These are phyloP conservation scores for Tetraselmis chui DNA, from an alignment of 139 green algal genomes.

Conservation along the genomic window DNA sequence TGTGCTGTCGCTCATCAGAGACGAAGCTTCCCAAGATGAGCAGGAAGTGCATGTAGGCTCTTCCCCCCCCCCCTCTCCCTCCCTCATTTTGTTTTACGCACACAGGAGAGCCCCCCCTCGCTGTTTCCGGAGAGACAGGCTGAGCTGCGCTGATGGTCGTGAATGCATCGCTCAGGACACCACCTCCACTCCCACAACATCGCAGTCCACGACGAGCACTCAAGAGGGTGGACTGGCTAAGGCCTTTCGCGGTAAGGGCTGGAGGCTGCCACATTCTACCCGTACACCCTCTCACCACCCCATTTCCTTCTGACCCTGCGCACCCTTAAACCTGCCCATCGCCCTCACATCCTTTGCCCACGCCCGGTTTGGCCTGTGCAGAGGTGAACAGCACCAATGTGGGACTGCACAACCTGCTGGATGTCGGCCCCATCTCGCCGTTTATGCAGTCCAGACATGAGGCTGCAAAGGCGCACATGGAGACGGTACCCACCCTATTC, in stretches of 20 bases:
- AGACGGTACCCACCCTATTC: background rate
- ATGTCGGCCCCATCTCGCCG: conserved; percentile 31
- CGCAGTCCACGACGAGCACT: background rate
- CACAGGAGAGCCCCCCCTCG: too few relatives aligned
- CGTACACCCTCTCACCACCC: too few relatives aligned
- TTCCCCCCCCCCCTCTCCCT: background rate
- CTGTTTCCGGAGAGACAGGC: background rate
- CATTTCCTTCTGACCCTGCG: too few relatives aligned
- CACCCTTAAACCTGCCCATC: too few relatives aligned
- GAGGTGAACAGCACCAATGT: background rate
- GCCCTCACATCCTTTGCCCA: too few relatives aligned
- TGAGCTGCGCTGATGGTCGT: background rate
- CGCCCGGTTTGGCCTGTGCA: background rate
- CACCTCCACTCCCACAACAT: background rate
- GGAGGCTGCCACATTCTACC: too few relatives aligned
- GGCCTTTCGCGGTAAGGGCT: background rate
- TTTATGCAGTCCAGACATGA: background rate
- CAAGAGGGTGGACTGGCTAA: background rate
- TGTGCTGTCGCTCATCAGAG: conserved; percentile 88
- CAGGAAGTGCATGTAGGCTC: conserved; percentile 43
- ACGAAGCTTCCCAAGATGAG: conserved; percentile 22
- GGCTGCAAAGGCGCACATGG: background rate
- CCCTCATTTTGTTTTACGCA: background rate
- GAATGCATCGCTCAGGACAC: background rate
- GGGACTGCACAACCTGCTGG: conserved; percentile 71